Evolutionary conservation across 306 rosid species (phyloP).

Genomic region (Prunus davidiana): DNA sequence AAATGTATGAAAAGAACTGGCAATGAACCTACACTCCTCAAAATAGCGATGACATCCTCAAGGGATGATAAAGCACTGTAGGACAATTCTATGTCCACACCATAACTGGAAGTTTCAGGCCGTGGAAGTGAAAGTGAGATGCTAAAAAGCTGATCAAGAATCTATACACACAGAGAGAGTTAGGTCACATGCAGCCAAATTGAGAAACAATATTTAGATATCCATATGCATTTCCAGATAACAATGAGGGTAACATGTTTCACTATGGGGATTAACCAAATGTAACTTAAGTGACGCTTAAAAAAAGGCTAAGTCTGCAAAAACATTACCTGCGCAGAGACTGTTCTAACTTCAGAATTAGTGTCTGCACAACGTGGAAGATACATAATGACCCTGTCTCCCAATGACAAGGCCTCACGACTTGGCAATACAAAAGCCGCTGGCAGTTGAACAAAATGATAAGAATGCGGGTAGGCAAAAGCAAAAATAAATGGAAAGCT

Average conservation of each 20-base stretch:
- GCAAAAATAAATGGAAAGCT: background rate
- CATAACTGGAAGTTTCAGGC: constrained; percentile 60
- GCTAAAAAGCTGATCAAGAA: constrained; percentile 89
- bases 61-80: constrained; percentile 86
- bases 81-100: constrained; percentile 69
- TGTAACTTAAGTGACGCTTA: background rate
- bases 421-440: constrained; percentile 90
- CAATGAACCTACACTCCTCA: constrained; percentile 77
- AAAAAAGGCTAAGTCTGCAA: background rate
- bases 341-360: constrained; percentile 86
- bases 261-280: constrained; percentile 9
- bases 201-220: background rate
- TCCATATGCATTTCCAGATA: background rate
- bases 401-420: constrained; percentile 88
- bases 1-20: constrained; percentile 14
- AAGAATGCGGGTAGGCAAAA: constrained; percentile 2
- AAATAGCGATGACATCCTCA: constrained; percentile 91
- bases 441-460: constrained; percentile 32
- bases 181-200: background rate
- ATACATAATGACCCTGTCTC: constrained; percentile 81
- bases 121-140: constrained; percentile 83
- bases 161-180: constrained; percentile 36
- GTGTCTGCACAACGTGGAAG: constrained; percentile 97
- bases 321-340: constrained; percentile 75
- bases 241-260: background rate